Percentiles rank a stretch among this genome's conserved stretches.
Conservation (phyloP, 495 filamentous ascomycete species). For the Penicillium soppii region DNA sequence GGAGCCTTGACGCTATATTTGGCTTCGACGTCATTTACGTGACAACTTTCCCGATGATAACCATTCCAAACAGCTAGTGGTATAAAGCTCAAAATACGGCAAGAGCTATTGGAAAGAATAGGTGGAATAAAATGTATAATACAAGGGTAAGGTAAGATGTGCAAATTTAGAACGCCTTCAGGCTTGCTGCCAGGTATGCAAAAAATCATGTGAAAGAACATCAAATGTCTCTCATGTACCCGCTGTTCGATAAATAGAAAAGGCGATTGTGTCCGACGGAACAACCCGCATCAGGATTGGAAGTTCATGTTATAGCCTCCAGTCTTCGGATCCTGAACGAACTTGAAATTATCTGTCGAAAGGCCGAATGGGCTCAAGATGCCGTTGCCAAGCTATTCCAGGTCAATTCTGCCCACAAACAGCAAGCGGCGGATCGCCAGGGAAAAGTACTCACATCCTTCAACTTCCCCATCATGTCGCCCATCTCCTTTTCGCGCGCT, state of each 20-base stretch:
- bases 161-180: slow-evolving; percentile 5
- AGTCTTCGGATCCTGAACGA: slow-evolving; percentile 83
- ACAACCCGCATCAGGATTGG: slow-evolving; percentile 27
- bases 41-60: too few species aligned
- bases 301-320: slow-evolving; percentile 95
- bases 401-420: slow-evolving; percentile 7
- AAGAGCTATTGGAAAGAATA: too few species aligned
- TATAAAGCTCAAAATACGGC: too few species aligned
- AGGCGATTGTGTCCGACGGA: background rate
- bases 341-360: slow-evolving; percentile 89
- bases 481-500: slow-evolving; percentile 82
- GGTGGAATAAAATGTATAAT: background rate
- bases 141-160: background rate
- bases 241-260: background rate
- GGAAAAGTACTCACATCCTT: slow-evolving; percentile 65
- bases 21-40: too few species aligned
- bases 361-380: slow-evolving; percentile 91
- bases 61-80: too few species aligned
- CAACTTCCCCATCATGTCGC: slow-evolving; percentile 94
- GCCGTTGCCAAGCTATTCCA: slow-evolving; percentile 73
- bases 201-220: background rate
- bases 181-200: slow-evolving; percentile 8
- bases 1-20: too few species aligned
- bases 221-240: background rate
- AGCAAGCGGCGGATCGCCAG: background rate